A percentile compares a stretch with the other conserved stretches of the same genome.
Evolutionary conservation across 2,329 filamentous ascomycete species (phyloP).

Genomic region (Ophiosphaerella narmari): DNA sequence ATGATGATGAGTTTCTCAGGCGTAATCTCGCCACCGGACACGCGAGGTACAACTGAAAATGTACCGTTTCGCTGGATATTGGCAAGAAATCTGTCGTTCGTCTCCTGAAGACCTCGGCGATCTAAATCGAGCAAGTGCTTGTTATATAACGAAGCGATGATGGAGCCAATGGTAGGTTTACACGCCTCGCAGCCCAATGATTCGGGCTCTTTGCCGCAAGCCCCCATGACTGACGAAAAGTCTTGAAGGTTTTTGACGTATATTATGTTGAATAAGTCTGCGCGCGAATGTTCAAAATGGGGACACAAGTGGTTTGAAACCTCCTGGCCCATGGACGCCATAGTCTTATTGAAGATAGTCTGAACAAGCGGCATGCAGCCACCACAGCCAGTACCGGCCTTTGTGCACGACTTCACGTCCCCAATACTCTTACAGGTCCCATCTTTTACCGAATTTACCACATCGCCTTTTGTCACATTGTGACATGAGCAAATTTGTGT

Average conservation of each 20-base stretch:
- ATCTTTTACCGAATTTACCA: conserved; percentile 73
- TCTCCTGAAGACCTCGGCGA: conserved; percentile 79
- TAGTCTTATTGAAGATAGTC: conserved; percentile 86
- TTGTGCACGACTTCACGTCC: conserved; percentile 86
- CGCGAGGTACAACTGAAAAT: conserved; percentile 83
- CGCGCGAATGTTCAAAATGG: conserved; percentile 82
- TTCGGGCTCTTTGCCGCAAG: conserved; percentile 70
- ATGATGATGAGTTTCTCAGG: conserved; percentile 84
- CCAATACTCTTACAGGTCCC: conserved; percentile 80
- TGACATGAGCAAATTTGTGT: conserved; percentile 92
- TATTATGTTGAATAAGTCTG: conserved; percentile 88
- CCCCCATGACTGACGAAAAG: conserved; percentile 76
- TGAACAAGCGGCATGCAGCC: conserved; percentile 89
- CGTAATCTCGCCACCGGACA: conserved; percentile 85
- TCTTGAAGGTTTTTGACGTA: conserved; percentile 77
- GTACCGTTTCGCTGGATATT: conserved; percentile 93
- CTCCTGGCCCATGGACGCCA: conserved; percentile 83
- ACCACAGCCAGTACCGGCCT: conserved; percentile 87
- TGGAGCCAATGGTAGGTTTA: conserved; percentile 80
- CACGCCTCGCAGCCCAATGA: conserved; percentile 86
- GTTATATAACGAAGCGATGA: conserved; percentile 83
- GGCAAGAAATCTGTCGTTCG: conserved; percentile 84
- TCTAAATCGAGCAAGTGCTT: conserved; percentile 76
- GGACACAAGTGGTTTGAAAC: conserved; percentile 85
- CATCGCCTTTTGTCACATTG: conserved; percentile 85